These are phyloP conservation scores for Tetragonia tetragonoides DNA, from an alignment of 148 eudicot species.

Conservation along the genomic window DNA sequence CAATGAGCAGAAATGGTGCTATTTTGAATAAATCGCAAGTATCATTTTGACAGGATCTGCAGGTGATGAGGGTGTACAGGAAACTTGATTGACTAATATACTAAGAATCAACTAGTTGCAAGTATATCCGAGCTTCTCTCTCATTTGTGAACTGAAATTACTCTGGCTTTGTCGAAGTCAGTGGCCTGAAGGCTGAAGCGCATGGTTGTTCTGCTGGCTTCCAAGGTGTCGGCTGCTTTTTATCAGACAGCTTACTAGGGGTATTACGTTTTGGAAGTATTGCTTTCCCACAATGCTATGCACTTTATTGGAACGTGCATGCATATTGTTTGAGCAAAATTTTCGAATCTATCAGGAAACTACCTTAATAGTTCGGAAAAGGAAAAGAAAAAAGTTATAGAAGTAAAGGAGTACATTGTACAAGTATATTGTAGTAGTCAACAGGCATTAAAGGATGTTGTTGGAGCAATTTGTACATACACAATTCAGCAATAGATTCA, in stretches of 20 bases:
- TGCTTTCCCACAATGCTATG: constrained; percentile 19
- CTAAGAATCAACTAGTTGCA: not conserved
- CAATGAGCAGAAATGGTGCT: constrained; percentile 16
- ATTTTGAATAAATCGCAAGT: constrained; percentile 24
- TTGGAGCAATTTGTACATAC: constrained; percentile 30
- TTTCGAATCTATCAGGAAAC: constrained; percentile 15
- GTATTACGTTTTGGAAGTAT: constrained; percentile 17
- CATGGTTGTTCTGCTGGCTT: constrained; percentile 5
- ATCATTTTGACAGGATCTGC: not conserved
- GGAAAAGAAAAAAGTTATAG: constrained; percentile 14
- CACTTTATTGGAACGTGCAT: constrained; percentile 32
- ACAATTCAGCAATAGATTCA: constrained; percentile 34
- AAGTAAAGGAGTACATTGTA: constrained; percentile 31
- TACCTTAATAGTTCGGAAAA: not conserved
- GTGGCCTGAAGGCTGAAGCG: not conserved
- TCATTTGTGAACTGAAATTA: not conserved
- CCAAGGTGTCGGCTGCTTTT: constrained; percentile 2
- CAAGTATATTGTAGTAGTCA: constrained; percentile 23
- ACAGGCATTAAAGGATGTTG: constrained; percentile 27
- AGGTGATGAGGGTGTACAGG: not conserved
- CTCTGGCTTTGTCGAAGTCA: constrained; percentile 30
- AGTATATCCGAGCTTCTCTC: no score
- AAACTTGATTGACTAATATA: not conserved
- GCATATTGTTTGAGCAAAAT: constrained; percentile 18
- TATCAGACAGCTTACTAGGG: constrained; percentile 19